Evolutionary conservation across 2,329 filamentous ascomycete genomes (phyloP).

Genomic region (Akanthomyces muscarius): DNA sequence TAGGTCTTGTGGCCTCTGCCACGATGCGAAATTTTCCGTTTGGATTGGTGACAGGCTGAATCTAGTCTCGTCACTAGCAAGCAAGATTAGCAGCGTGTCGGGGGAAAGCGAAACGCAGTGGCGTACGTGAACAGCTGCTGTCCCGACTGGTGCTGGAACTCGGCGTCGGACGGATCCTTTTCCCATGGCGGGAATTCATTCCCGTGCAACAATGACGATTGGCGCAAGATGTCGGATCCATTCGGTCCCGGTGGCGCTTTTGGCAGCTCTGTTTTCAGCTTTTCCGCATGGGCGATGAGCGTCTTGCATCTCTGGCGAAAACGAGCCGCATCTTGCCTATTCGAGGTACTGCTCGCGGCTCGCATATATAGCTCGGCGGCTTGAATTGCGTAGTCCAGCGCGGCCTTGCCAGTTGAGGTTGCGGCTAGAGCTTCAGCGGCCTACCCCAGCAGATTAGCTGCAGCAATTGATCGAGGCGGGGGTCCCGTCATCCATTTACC

Average conservation of each 20-base stretch:
- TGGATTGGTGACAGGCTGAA: conserved; percentile 74
- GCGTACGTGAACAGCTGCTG: conserved; percentile 60
- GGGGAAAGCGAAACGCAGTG: conserved; percentile 18
- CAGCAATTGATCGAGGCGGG: background rate
- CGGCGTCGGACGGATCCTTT: conserved; percentile 51
- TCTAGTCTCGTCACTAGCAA: conserved; percentile 60
- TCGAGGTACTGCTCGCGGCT: conserved; percentile 60
- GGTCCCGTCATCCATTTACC: conserved; percentile 24
- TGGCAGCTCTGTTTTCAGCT: conserved; percentile 55
- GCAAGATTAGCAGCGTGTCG: background rate
- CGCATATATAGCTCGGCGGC: conserved; percentile 80
- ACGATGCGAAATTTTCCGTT: conserved; percentile 70
- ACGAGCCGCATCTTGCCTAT: conserved; percentile 59
- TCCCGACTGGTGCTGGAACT: conserved; percentile 56
- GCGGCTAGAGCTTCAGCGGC: conserved; percentile 36
- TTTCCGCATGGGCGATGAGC: conserved; percentile 68
- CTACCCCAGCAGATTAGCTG: conserved; percentile 23
- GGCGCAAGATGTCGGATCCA: conserved; percentile 54
- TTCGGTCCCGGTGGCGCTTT: background rate
- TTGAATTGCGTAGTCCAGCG: conserved; percentile 69
- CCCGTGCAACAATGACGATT: conserved; percentile 76
- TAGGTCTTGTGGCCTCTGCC: conserved; percentile 73
- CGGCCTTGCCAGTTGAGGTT: conserved; percentile 45
- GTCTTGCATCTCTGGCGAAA: conserved; percentile 65
- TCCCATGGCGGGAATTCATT: conserved; percentile 84